Conservation (phyloP, 352 stramenopile species). For the Phytophthora sansomeana region DNA sequence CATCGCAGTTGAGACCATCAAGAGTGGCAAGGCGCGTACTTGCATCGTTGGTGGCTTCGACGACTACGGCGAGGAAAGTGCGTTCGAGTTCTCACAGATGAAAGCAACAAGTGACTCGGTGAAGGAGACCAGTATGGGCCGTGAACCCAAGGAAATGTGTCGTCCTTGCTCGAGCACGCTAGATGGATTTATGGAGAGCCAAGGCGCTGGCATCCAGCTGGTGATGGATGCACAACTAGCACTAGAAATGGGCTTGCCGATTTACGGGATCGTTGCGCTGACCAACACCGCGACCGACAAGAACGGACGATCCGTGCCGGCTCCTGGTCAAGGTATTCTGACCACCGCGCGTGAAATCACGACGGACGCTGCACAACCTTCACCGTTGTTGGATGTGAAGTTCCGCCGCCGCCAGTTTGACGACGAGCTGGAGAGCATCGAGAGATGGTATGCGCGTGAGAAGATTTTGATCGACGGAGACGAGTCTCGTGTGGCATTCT, state of each 20-base stretch:
- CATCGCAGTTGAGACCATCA: slow-evolving; percentile 90
- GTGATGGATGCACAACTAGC: slow-evolving; percentile 90
- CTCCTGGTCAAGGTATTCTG: slow-evolving; percentile 86
- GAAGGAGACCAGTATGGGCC: slow-evolving; percentile 81
- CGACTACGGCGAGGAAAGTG: slow-evolving; percentile 86
- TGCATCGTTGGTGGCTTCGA: slow-evolving; percentile 89
- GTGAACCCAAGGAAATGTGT: slow-evolving; percentile 85
- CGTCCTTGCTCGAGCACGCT: slow-evolving; percentile 80
- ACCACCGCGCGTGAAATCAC: slow-evolving; percentile 77
- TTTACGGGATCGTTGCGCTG: slow-evolving; percentile 85
- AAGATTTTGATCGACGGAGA: slow-evolving; percentile 48
- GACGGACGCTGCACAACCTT: slow-evolving; percentile 30
- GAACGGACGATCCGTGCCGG: slow-evolving; percentile 85
- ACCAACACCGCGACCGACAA: slow-evolving; percentile 91
- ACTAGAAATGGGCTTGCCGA: slow-evolving; percentile 89
- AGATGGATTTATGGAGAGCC: slow-evolving; percentile 90
- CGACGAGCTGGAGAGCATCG: slow-evolving; percentile 70
- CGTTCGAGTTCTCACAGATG: slow-evolving; percentile 89
- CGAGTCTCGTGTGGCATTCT: slow-evolving; percentile 47
- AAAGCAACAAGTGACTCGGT: slow-evolving; percentile 88
- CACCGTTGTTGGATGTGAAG: slow-evolving; percentile 75
- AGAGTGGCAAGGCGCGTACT: slow-evolving; percentile 85
- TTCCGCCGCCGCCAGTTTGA: slow-evolving; percentile 84
- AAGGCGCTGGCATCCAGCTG: slow-evolving; percentile 88
- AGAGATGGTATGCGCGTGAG: slow-evolving; percentile 74